A percentile compares a stretch with the other conserved stretches of the same genome.
phyloP scores from a whole-genome alignment of 2,329 filamentous ascomycete genomes.

The Ceratocystis variospora region DNA sequence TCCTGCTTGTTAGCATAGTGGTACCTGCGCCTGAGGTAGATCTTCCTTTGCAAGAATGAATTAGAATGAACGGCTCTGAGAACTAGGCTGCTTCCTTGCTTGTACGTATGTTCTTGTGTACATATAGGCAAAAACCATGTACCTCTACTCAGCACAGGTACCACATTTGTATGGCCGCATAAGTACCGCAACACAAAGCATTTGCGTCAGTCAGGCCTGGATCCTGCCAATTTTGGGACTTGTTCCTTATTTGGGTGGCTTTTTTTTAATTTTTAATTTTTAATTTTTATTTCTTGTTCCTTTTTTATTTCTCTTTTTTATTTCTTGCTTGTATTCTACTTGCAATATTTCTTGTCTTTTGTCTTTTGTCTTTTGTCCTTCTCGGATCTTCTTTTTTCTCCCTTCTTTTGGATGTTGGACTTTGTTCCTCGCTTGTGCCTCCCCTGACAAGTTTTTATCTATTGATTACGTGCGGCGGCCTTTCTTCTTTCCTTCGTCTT shows the following conservation, averaged over 20 bases:
- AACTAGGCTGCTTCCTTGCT: neutral
- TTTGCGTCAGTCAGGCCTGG: neutral
- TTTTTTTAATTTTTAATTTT: slow-evolving; percentile 8
- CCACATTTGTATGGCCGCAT: neutral
- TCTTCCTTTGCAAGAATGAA: neutral
- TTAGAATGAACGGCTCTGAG: neutral
- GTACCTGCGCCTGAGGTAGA: neutral
- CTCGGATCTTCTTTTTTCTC: slow-evolving; percentile 7
- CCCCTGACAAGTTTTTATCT: slow-evolving; percentile 1
- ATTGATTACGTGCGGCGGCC: neutral
- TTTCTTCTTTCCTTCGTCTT: slow-evolving; percentile 6
- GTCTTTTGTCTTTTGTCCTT: neutral
- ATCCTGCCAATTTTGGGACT: neutral
- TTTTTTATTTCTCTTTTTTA: neutral
- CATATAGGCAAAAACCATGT: neutral
- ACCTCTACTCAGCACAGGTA: neutral
- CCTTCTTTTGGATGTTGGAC: neutral
- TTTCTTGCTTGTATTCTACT: neutral
- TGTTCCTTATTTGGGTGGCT: slow-evolving; percentile 10
- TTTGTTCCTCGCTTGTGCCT: slow-evolving; percentile 7
- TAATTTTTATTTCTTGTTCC: neutral
- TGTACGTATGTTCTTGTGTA: neutral
- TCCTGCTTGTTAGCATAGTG: neutral
- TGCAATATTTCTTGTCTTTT: too few species aligned
- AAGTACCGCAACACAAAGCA: neutral